Conservation (phyloP, 2,329 filamentous ascomycete genomes). For the Fusarium piperis region DNA sequence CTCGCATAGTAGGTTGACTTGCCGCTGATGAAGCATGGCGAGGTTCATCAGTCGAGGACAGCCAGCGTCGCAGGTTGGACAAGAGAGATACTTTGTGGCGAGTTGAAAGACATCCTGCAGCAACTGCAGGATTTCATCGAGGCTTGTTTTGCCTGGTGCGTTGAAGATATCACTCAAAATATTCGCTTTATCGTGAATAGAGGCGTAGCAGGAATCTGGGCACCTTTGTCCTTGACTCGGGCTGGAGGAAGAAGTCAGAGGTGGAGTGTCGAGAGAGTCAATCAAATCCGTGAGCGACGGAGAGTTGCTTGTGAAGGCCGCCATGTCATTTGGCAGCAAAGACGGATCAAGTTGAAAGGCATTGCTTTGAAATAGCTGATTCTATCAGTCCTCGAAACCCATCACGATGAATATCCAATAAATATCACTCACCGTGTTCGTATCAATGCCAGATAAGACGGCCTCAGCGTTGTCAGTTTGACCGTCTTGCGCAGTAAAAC, state of each 20-base stretch:
- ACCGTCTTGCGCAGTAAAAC: rapidly evolving
- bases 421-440: neutral
- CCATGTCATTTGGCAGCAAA: neutral
- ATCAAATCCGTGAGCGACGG: conserved; percentile 6
- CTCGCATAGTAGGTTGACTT: conserved; percentile 1
- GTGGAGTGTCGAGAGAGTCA: neutral
- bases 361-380: neutral
- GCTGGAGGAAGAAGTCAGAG: neutral
- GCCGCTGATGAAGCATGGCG: conserved; percentile 12
- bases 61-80: conserved; percentile 4
- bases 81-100: neutral
- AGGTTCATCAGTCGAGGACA: conserved; percentile 11
- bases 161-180: neutral
- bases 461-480: neutral
- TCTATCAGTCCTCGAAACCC: neutral
- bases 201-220: neutral
- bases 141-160: neutral
- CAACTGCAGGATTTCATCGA: neutral
- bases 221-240: neutral
- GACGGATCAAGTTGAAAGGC: neutral
- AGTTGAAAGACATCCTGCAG: neutral
- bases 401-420: neutral
- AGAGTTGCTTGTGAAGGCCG: neutral
- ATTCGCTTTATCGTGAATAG: neutral
- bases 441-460: neutral